These are phyloP conservation scores for Alloascoidea africana DNA, from an alignment of 805 yeast genomes.

Conservation along the genomic window DNA sequence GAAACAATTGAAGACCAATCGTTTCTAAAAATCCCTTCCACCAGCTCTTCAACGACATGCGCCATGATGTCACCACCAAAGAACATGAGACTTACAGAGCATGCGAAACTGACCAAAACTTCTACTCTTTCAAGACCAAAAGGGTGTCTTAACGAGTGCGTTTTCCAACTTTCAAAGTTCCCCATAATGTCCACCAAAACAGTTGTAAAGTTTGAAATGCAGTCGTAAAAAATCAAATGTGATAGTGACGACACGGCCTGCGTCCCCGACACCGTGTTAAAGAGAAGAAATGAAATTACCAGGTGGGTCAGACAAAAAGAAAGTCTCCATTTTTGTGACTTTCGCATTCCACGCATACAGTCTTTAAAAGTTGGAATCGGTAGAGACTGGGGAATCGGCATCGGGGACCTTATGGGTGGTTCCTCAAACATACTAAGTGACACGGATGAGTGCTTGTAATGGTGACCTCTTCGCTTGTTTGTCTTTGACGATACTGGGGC, in stretches of 20 bases:
- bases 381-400: conserved; percentile 11
- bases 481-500: too few species aligned
- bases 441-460: conserved; percentile 91
- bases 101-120: conserved; percentile 75
- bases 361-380: conserved; percentile 64
- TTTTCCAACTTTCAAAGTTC: conserved; percentile 86
- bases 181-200: conserved; percentile 70
- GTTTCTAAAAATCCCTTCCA: not conserved
- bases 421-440: conserved; percentile 93
- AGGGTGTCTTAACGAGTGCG: conserved; percentile 69
- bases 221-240: conserved; percentile 78
- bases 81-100: conserved; percentile 72
- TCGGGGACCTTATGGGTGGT: conserved; percentile 60
- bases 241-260: conserved; percentile 64
- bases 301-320: conserved; percentile 47
- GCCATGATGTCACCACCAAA: conserved; percentile 83
- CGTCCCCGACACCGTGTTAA: conserved; percentile 41
- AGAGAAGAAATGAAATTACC: conserved; percentile 36
- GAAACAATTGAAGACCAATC: conserved; percentile 22
- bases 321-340: conserved; percentile 42
- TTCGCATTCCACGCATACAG: conserved; percentile 39
- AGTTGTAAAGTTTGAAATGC: conserved; percentile 56
- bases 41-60: conserved; percentile 67
- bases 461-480: conserved; percentile 69
- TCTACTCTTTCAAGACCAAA: conserved; percentile 90